Evolutionary conservation across 2,329 filamentous ascomycete genomes (phyloP).

Genomic region (Thielaviopsis musarum): DNA sequence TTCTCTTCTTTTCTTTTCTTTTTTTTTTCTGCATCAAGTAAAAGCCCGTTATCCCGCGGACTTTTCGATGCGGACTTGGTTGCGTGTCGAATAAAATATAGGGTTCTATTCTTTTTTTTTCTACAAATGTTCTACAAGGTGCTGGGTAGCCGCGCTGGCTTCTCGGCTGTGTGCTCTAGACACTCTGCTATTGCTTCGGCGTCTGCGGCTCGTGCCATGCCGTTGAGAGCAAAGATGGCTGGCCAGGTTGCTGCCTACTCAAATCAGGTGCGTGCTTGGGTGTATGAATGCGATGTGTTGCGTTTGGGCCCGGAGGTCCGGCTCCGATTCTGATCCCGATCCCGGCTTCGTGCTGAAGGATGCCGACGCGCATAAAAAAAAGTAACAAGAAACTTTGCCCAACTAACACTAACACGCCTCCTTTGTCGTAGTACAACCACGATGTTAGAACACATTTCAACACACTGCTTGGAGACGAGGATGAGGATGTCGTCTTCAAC

Average conservation of each 20-base stretch:
- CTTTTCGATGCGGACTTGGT: slow-evolving; percentile 2
- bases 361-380: background rate
- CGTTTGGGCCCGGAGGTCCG: background rate
- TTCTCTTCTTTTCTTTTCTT: slow-evolving; percentile 1
- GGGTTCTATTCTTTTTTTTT: background rate
- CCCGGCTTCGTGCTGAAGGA: background rate
- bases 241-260: slow-evolving; percentile 8
- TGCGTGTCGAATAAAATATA: slow-evolving; percentile 3
- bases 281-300: background rate
- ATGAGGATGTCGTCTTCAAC: slow-evolving; percentile 87
- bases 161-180: slow-evolving; percentile 29
- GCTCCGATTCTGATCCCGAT: background rate
- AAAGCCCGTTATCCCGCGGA: slow-evolving; percentile 22
- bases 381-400: background rate
- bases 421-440: background rate
- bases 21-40: slow-evolving; percentile 29
- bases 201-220: slow-evolving; percentile 40
- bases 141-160: slow-evolving; percentile 28
- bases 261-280: slow-evolving; percentile 1
- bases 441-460: background rate
- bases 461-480: slow-evolving; percentile 34
- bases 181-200: slow-evolving; percentile 24
- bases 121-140: slow-evolving; percentile 8
- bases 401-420: background rate
- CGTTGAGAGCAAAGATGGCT: slow-evolving; percentile 56